Base-by-base conservation (phyloP, 23 red algal species). In the Gracilaria gracilis region DNA sequence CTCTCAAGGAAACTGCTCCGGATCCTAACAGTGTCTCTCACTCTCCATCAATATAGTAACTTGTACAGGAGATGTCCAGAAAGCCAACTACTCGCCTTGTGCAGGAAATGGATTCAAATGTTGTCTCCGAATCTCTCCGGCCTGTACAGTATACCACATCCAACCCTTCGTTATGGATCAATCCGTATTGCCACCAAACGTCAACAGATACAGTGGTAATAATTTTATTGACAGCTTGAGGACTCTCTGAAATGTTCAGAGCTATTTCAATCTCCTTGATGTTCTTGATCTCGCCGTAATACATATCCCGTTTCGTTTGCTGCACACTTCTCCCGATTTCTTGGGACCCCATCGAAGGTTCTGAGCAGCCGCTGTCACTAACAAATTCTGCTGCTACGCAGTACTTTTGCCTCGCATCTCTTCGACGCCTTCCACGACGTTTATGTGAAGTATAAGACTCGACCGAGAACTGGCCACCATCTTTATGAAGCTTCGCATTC, bases 11-110 rank as follows among this genome's bases (percentile, higher is more conserved):
- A 7, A 46, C 42, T 46, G 42, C 4, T 46, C 11, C 11, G 4
- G 42, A 46, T 46, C 42, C 11, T 11, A 11, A 7, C 9, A 38
- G 23, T 5, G 7, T 34, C 8, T 75, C 34, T 4, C 70, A 9
- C 19, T 44, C 20, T 9, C 24, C 24, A 48, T 75, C 70, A 75
- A 75, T n/a, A 35, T 44, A 75, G 19, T 75, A 75, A 6, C 70
- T 75, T 6, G 24, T n/a, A 21, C 70, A 6, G 19, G 20, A 28
- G 4, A 44, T 38, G 20, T 75, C 70, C 5, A 75, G 40, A 17
- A 75, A 75, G 70, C 70, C 70, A 35, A 75, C 34, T 8, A 75
- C 6, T 38, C 70, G 19, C 70, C 34, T 28, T 7, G 34, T 48
- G 34, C 6, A 75, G 11, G 2, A 9, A 3, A 38, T n/a, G 34